Conservation (phyloP, 192 early-diverging fungal genomes). For the Mortierella hygrophila region DNA sequence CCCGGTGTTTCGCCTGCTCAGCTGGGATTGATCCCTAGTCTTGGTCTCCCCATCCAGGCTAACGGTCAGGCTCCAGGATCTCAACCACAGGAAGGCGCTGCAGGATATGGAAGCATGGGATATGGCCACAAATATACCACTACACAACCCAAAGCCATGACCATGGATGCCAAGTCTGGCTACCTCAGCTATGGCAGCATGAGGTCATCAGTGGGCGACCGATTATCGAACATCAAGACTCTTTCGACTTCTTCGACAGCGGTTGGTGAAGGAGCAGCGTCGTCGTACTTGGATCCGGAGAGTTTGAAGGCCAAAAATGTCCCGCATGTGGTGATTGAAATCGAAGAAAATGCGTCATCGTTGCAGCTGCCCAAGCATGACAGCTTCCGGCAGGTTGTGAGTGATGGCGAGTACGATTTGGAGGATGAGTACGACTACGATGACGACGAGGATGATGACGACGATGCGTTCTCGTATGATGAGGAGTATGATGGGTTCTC, state of each 20-base stretch:
- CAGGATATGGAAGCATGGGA: neutral
- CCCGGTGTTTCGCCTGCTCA: neutral
- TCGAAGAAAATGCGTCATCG: neutral
- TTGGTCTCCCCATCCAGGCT: neutral
- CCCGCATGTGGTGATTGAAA: constrained; percentile 19
- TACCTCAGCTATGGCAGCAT: constrained; percentile 41
- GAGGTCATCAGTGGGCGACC: neutral
- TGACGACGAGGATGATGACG: constrained; percentile 34
- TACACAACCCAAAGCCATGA: constrained; percentile 36
- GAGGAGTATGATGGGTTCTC: constrained; percentile 33
- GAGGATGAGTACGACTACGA: constrained; percentile 25
- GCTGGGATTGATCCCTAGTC: neutral
- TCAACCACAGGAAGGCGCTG: neutral
- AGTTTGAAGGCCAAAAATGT: neutral
- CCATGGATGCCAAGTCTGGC: constrained; percentile 23
- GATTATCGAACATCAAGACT: constrained; percentile 20
- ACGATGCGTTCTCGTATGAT: constrained; percentile 31
- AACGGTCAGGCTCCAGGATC: neutral
- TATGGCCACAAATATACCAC: constrained; percentile 22
- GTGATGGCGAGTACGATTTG: constrained; percentile 50
- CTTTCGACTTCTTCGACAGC: constrained; percentile 38
- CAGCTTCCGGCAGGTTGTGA: constrained; percentile 52
- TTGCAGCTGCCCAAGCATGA: constrained; percentile 16
- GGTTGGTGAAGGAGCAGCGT: constrained; percentile 7
- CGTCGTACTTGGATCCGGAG: neutral